These are phyloP conservation scores for Sarocladiaceae sp. DNA, from an alignment of 2,329 filamentous ascomycete genomes.

Conservation along the genomic window DNA sequence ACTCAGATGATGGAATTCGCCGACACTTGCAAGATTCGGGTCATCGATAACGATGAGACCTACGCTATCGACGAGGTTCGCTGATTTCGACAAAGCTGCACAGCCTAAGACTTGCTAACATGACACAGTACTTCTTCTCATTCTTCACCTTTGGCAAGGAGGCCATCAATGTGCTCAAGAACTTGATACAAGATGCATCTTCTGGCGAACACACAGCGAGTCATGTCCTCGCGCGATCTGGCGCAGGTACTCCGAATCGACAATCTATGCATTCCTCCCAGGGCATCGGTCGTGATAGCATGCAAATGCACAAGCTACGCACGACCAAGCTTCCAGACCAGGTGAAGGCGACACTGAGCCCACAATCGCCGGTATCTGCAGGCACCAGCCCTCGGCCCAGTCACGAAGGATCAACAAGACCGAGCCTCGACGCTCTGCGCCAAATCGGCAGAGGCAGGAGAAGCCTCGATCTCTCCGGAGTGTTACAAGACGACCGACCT, in stretches of 20 bases:
- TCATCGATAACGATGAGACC: slow-evolving; percentile 89
- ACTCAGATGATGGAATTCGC: slow-evolving; percentile 86
- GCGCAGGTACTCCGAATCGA: slow-evolving; percentile 13
- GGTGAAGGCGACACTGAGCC: slow-evolving; percentile 56
- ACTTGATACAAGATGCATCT: slow-evolving; percentile 57
- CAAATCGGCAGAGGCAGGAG: slow-evolving; percentile 32
- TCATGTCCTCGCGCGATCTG: slow-evolving; percentile 15
- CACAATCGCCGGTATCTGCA: slow-evolving; percentile 38
- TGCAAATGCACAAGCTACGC: slow-evolving; percentile 24
- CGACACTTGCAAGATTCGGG: slow-evolving; percentile 87
- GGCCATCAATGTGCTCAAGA: slow-evolving; percentile 70
- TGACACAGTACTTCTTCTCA: slow-evolving; percentile 84
- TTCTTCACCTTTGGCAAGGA: slow-evolving; percentile 86
- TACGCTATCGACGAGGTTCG: slow-evolving; percentile 88
- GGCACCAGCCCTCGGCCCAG: slow-evolving; percentile 49
- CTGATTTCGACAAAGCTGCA: slow-evolving; percentile 3
- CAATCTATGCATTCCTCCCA: slow-evolving; percentile 14
- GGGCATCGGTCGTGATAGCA: slow-evolving; percentile 23
- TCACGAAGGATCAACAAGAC: slow-evolving; percentile 35
- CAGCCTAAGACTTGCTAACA: not conserved
- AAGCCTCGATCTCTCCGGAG: slow-evolving; percentile 46
- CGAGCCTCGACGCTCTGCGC: slow-evolving; percentile 48
- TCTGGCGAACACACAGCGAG: slow-evolving; percentile 26
- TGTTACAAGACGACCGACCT: slow-evolving; percentile 34
- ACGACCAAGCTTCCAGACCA: slow-evolving; percentile 43